Percentiles rank a stretch among this genome's conserved stretches.
These are phyloP conservation scores for Magnolia kwangsiensis DNA, from an alignment of 164 flowering plant species.

Conservation along the genomic window DNA sequence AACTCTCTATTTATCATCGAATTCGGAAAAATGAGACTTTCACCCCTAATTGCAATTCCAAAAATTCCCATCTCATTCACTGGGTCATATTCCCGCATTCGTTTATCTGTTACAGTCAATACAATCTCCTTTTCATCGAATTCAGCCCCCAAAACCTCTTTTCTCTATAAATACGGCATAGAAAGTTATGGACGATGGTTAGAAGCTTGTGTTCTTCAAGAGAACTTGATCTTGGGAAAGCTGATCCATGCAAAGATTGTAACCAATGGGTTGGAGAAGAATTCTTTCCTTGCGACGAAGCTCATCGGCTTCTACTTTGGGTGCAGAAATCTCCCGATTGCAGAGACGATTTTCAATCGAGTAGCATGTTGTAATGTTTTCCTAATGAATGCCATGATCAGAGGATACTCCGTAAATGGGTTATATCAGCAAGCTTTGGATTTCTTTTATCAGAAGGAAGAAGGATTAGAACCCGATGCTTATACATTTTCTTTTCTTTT, in stretches of 20 bases:
- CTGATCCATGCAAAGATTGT: slow-evolving; percentile 27
- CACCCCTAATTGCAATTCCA: background rate
- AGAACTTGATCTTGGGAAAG: slow-evolving; percentile 18
- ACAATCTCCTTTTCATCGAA: background rate
- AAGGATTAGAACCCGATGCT: slow-evolving; percentile 24
- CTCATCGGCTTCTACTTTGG: slow-evolving; percentile 22
- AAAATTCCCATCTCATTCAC: background rate
- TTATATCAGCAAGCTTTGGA: slow-evolving; percentile 24
- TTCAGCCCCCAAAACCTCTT: slow-evolving; percentile 2
- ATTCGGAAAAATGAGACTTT: slow-evolving; percentile 12
- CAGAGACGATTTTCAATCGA: slow-evolving; percentile 16
- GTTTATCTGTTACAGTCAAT: slow-evolving; percentile 4
- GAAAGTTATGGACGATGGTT: slow-evolving; percentile 11
- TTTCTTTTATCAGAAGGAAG: slow-evolving; percentile 14
- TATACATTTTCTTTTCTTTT: slow-evolving; percentile 28
- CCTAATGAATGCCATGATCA: slow-evolving; percentile 29
- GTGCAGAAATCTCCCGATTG: slow-evolving; percentile 9
- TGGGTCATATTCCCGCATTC: background rate
- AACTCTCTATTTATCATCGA: background rate
- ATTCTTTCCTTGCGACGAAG: slow-evolving; percentile 26
- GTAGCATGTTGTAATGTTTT: slow-evolving; percentile 15
- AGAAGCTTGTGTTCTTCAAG: slow-evolving; percentile 14
- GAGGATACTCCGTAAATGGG: slow-evolving; percentile 26
- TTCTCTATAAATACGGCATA: slow-evolving; percentile 3
- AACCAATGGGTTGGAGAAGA: slow-evolving; percentile 16